These are phyloP conservation scores for Penicillium waksmanii DNA, from an alignment of 495 filamentous ascomycete species.

Conservation along the genomic window DNA sequence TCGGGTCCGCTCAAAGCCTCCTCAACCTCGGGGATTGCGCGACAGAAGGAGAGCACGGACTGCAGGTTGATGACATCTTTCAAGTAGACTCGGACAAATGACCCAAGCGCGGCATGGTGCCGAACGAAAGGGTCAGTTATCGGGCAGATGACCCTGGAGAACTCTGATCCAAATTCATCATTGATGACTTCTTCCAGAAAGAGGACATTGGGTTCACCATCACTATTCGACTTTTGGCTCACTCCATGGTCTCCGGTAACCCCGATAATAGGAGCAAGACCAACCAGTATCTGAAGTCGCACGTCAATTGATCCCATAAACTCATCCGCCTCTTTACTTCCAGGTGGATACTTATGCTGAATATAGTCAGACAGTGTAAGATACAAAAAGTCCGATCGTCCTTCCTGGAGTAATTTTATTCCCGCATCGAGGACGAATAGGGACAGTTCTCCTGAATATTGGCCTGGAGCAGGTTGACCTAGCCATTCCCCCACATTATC, in stretches of 20 bases:
- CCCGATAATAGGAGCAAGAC: slow-evolving; percentile 29
- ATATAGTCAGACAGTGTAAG: slow-evolving; percentile 45
- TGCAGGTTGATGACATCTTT: slow-evolving; percentile 17
- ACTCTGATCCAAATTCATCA: slow-evolving; percentile 25
- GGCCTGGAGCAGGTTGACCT: slow-evolving; percentile 32
- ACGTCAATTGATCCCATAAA: slow-evolving; percentile 36
- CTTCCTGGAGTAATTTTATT: slow-evolving; percentile 39
- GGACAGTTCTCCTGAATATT: slow-evolving; percentile 41
- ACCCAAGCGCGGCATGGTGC: slow-evolving; percentile 41
- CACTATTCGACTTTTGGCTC: slow-evolving; percentile 34
- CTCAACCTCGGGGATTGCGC: slow-evolving; percentile 34
- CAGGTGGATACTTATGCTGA: slow-evolving; percentile 42
- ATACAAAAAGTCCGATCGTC: slow-evolving; percentile 40
- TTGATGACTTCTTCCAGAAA: slow-evolving; percentile 39
- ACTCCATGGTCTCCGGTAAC: slow-evolving; percentile 45
- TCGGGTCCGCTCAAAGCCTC: slow-evolving; percentile 29
- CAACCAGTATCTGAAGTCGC: slow-evolving; percentile 28
- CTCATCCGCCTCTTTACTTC: slow-evolving; percentile 33
- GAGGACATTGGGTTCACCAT: slow-evolving; percentile 37
- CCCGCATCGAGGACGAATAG: slow-evolving; percentile 45
- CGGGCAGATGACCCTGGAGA: slow-evolving; percentile 41
- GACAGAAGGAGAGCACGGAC: slow-evolving; percentile 18
- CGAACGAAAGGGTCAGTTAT: slow-evolving; percentile 42
- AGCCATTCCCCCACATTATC: slow-evolving; percentile 37
- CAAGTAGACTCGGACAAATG: slow-evolving; percentile 41